Conservation (phyloP, 495 filamentous ascomycete species). For the Platismatia glauca region DNA sequence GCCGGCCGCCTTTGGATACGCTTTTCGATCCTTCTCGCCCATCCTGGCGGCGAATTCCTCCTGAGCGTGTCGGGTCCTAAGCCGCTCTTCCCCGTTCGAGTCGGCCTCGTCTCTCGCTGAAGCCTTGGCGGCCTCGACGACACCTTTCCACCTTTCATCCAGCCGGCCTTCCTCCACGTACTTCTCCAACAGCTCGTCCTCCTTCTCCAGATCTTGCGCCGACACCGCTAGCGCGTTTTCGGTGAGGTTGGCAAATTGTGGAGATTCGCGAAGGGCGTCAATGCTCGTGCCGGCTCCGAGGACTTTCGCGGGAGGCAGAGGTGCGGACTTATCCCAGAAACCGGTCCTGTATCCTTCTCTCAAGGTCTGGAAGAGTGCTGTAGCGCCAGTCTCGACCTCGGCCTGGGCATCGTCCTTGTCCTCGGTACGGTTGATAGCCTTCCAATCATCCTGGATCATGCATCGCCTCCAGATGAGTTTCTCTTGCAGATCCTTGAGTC, state of each 20-base stretch:
- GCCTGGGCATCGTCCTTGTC: slow-evolving; percentile 42
- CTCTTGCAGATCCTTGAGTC: slow-evolving; percentile 47
- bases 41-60: slow-evolving; percentile 3
- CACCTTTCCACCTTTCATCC: slow-evolving; percentile 51
- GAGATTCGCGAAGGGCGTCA: slow-evolving; percentile 18
- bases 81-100: slow-evolving; percentile 15
- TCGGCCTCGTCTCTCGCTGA: slow-evolving; percentile 19
- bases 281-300: slow-evolving; percentile 21
- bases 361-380: slow-evolving; percentile 42
- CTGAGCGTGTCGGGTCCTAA: slow-evolving; percentile 2
- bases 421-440: slow-evolving; percentile 45
- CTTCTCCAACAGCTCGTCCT: slow-evolving; percentile 42
- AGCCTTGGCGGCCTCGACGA: slow-evolving; percentile 32
- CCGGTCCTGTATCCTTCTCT: slow-evolving; percentile 36
- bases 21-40: slow-evolving; percentile 9
- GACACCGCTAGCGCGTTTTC: slow-evolving; percentile 23
- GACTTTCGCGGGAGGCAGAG: slow-evolving; percentile 17
- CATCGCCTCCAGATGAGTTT: slow-evolving; percentile 79
- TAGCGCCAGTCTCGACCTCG: slow-evolving; percentile 36
- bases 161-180: slow-evolving; percentile 51
- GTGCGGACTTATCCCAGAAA: slow-evolving; percentile 21
- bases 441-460: slow-evolving; percentile 71
- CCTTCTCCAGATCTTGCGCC: slow-evolving; percentile 43
- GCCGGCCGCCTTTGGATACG: not conserved
- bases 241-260: slow-evolving; percentile 15